phyloP scores from a whole-genome alignment of 352 stramenopile species.

The Aphanomyces stellatus region DNA sequence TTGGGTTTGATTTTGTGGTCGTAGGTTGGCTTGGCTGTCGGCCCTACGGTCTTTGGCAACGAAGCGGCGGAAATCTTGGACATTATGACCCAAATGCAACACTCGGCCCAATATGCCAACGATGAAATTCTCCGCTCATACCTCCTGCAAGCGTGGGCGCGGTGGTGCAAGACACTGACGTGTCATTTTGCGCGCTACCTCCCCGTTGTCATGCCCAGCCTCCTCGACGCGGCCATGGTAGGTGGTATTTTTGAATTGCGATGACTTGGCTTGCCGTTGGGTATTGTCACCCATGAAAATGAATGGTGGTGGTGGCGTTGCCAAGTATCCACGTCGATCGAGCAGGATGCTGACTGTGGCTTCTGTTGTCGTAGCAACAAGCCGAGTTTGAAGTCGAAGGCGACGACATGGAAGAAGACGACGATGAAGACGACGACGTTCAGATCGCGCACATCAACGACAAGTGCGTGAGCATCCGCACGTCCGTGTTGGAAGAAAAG shows the following conservation, averaged over 20 bases:
- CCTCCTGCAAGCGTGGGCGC: constrained; percentile 67
- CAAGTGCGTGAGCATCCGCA: constrained; percentile 73
- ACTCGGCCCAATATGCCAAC: constrained; percentile 60
- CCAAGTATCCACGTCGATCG: no score
- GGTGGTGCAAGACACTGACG: constrained; percentile 64
- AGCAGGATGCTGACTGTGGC: no score
- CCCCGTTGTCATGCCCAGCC: constrained; percentile 69
- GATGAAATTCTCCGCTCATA: constrained; percentile 82
- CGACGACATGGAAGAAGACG: constrained; percentile 46
- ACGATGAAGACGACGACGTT: constrained; percentile 65
- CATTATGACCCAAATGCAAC: constrained; percentile 81
- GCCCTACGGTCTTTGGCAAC: constrained; percentile 52
- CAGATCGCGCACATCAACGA: constrained; percentile 80
- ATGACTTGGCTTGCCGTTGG: no score
- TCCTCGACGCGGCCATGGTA: constrained; percentile 53
- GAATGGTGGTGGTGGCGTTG: no score
- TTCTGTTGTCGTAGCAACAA: constrained; percentile 33
- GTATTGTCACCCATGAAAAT: no score
- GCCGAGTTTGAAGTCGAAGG: constrained; percentile 70
- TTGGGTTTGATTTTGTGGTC: not conserved
- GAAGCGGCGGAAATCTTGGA: constrained; percentile 72
- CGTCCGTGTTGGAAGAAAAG: constrained; percentile 75
- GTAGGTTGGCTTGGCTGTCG: constrained; percentile 36
- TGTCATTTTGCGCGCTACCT: constrained; percentile 73
- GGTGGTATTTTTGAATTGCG: not conserved